Evolutionary conservation across 2,329 filamentous ascomycete species (phyloP), one percentile per base, ranked within the genome.

Genomic region (Penicillium capsulatum): DNA sequence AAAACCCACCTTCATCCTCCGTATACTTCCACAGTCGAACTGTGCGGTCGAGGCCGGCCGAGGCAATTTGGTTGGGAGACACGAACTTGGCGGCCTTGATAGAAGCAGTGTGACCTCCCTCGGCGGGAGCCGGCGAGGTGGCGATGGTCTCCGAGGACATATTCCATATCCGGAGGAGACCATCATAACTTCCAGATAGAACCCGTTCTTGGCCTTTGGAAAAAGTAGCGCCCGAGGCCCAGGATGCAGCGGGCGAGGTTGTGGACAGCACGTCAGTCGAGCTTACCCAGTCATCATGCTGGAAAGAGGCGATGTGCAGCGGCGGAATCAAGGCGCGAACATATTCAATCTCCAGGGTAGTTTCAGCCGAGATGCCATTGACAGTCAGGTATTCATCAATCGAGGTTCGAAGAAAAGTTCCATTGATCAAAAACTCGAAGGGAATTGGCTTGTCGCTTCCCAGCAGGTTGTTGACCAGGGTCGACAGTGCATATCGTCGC

Each of bases 281-380:
- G 61, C 86, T 87, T 34, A 98, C 86, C 92, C 92, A 98, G 65
- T 97, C 92, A 59, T 98, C 90, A 64, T 98, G 91, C 70, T 96
- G 84, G 63, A 95, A 98, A 60, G 86, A 92, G 9, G 89, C 84
- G 54, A 94, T 82, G 64, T 92, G 91, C 24, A 86, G 75, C 13
- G 92, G 92, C 6, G 92, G 92, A 44, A 96, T 81, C 53, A 96
- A 72, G 48, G 89, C 92, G 56, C 89, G 84, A 24, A 96, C 88
- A 67, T 97, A 98, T 71, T 97, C 90, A 41, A 98, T 77, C 24
- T 83, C 84, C 36, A 98, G 71, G 3, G 84, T 91, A 3, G 83
- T 85, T 71, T 98, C 92, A 29, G 88, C 79, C 14, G 88, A 95
- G 45, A 97, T 82, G 34, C 91, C 91, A 58, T 92, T 86, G 47